Conservation (phyloP, 768 basidiomycete species). For the Suillus clintonianus region DNA sequence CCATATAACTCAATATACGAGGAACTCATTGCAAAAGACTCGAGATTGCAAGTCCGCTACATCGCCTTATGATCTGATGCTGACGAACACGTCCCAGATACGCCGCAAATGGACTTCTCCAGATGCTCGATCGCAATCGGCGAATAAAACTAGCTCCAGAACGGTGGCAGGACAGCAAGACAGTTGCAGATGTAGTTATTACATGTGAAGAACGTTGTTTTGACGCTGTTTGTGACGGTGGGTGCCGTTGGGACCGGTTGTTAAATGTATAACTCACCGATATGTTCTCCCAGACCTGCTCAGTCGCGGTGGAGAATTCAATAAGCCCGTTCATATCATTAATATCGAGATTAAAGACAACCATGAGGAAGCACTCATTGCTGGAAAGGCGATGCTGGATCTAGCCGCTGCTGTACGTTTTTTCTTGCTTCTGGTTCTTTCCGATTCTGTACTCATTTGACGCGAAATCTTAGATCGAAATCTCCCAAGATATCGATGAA, state of each 20-base stretch:
- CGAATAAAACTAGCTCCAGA: conserved; percentile 91
- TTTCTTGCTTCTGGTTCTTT: not conserved
- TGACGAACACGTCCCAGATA: conserved; percentile 56
- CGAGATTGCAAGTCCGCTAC: conserved; percentile 64
- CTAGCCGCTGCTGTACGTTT: conserved; percentile 83
- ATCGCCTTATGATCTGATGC: conserved; percentile 4
- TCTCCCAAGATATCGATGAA: conserved; percentile 83
- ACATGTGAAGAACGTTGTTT: conserved; percentile 99
- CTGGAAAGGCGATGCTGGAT: conserved; percentile 93
- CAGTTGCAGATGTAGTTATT: conserved; percentile 93
- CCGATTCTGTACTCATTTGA: not conserved
- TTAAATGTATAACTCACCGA: conserved; percentile 13
- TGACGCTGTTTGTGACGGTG: conserved; percentile 97
- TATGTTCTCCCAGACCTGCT: conserved; percentile 64
- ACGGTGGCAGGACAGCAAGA: conserved; percentile 91
- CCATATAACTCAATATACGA: conserved; percentile 96
- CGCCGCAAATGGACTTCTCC: conserved; percentile 87
- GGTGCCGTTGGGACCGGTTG: conserved; percentile 22
- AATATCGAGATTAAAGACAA: conserved; percentile 99
- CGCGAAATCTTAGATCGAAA: conserved; percentile 67
- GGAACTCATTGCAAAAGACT: conserved; percentile 82
- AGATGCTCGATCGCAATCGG: conserved; percentile 96
- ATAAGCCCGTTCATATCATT: conserved; percentile 92
- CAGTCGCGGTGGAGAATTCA: conserved; percentile 85
- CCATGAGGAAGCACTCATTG: conserved; percentile 96